phyloP scores from a whole-genome alignment of 306 rosid genomes.

The Ceratonia siliqua region DNA sequence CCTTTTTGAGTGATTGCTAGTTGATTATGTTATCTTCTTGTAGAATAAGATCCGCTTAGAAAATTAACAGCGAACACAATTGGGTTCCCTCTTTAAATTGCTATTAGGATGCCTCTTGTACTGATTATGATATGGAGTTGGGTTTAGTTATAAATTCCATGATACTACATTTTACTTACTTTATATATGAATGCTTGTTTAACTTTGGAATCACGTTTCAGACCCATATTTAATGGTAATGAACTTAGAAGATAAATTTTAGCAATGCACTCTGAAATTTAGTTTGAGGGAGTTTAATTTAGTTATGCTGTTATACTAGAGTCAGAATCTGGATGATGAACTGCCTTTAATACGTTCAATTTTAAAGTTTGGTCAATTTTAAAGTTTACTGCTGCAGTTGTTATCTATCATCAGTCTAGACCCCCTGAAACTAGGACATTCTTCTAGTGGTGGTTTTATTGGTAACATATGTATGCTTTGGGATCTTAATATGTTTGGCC shows the following conservation, averaged over 20 bases:
- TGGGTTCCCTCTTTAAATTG: neutral
- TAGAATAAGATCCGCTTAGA: neutral
- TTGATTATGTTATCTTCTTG: neutral
- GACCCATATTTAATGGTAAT: neutral
- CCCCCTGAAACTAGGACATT: neutral
- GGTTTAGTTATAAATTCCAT: slow-evolving; percentile 3
- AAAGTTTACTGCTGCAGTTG: neutral
- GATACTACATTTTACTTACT: neutral
- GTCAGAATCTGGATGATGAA: neutral
- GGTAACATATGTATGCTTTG: neutral
- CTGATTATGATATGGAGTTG: neutral
- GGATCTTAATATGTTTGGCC: neutral
- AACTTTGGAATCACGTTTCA: neutral
- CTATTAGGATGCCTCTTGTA: neutral
- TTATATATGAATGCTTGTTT: neutral
- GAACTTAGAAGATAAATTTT: neutral
- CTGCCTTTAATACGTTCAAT: neutral
- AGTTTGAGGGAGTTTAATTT: neutral
- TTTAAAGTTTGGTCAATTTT: neutral
- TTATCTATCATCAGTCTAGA: neutral
- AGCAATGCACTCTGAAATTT: neutral
- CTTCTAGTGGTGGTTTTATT: neutral
- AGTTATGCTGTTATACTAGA: neutral
- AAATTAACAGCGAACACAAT: neutral
- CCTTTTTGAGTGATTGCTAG: neutral